These are phyloP conservation scores for Sporothrix schenckii DNA, from an alignment of 2,329 filamentous ascomycete genomes.

Conservation along the genomic window DNA sequence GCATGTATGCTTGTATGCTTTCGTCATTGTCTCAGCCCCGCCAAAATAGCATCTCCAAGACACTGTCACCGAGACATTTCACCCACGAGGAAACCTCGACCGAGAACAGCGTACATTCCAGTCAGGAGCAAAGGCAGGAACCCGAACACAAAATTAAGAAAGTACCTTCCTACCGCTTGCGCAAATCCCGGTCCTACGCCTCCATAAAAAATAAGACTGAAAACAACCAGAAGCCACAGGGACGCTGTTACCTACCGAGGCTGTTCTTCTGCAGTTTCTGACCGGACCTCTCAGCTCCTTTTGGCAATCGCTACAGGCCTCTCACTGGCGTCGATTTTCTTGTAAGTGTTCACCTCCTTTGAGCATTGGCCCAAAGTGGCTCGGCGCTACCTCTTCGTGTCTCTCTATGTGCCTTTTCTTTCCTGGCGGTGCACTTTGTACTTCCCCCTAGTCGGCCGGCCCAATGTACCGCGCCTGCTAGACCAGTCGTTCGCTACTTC, in stretches of 20 bases:
- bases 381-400: slow-evolving; percentile 7
- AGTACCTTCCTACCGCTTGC: not conserved
- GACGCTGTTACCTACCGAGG: not conserved
- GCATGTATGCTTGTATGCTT: slow-evolving; percentile 9
- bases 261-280: not conserved
- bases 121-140: not conserved
- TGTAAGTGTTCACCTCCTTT: slow-evolving; percentile 6
- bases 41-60: slow-evolving; percentile 13
- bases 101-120: slow-evolving; percentile 16
- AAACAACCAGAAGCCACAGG: slow-evolving; percentile 6
- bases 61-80: slow-evolving; percentile 14
- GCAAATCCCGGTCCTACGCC: slow-evolving; percentile 12
- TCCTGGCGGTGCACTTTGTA: not conserved
- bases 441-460: not conserved
- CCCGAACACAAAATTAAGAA: not conserved
- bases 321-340: slow-evolving; percentile 13
- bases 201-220: not conserved
- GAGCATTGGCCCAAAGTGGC: slow-evolving; percentile 9
- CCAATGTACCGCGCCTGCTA: slow-evolving; percentile 13
- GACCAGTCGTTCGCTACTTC: slow-evolving; percentile 24
- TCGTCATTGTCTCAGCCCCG: slow-evolving; percentile 21
- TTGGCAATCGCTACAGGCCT: too few relatives aligned
- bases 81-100: slow-evolving; percentile 24
- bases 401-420: not conserved
- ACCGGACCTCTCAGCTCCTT: not conserved